Percentiles rank a stretch among this genome's conserved stretches.
These are phyloP conservation scores for Aristolochia fimbriata DNA, from an alignment of 164 flowering plant species.

Conservation along the genomic window DNA sequence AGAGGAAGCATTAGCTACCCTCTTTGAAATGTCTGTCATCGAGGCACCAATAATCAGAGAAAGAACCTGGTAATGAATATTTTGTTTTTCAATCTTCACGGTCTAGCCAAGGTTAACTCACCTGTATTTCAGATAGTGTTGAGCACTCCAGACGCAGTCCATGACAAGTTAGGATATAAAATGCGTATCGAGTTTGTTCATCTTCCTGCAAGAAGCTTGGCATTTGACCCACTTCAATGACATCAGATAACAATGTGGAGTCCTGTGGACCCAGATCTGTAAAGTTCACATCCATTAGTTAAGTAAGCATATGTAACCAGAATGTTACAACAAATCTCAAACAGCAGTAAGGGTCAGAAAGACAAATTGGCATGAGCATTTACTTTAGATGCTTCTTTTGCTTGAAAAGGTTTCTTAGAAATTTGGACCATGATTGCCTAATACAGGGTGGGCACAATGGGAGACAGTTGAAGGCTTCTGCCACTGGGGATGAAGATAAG, in stretches of 20 bases:
- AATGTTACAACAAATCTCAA: neutral
- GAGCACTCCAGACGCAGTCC: conserved; percentile 86
- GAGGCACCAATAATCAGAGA: no score
- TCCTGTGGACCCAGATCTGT: conserved; percentile 90
- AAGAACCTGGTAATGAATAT: no score
- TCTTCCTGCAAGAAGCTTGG: conserved; percentile 57
- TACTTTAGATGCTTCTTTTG: neutral
- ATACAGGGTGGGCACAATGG: no score
- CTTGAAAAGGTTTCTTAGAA: neutral
- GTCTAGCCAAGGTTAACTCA: conserved; percentile 9
- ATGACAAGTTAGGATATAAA: conserved; percentile 63
- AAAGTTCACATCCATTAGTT: no score
- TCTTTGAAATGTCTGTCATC: no score
- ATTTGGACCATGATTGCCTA: no score
- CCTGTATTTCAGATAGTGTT: conserved; percentile 67
- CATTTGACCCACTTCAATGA: conserved; percentile 61
- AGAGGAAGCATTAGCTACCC: no score
- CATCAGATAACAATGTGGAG: conserved; percentile 67
- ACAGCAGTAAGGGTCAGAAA: no score
- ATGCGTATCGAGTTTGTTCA: conserved; percentile 43
- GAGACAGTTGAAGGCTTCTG: no score
- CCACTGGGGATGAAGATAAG: no score
- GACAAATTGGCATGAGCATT: no score
- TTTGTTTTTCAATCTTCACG: no score
- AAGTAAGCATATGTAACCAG: conserved; percentile 2